A percentile compares a stretch with the other conserved stretches of the same genome.
Conservation (phyloP, 2,329 filamentous ascomycete species). For the Hypoxylon sp. region DNA sequence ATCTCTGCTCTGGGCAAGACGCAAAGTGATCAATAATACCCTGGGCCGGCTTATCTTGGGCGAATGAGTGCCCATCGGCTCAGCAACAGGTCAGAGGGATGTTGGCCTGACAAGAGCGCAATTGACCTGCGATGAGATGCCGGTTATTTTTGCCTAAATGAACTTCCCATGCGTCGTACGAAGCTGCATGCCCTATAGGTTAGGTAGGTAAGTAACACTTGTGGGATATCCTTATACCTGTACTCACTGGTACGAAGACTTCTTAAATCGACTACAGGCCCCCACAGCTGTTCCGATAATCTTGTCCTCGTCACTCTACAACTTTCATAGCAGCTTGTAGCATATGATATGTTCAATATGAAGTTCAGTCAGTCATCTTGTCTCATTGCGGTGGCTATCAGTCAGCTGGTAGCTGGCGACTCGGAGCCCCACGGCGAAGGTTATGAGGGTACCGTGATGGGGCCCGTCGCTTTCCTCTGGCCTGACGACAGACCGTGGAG, state of each 20-base stretch:
- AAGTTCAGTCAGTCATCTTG: conserved; percentile 31
- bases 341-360: conserved; percentile 24
- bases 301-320: neutral
- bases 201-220: conserved; percentile 24
- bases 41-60: conserved; percentile 31
- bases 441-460: conserved; percentile 52
- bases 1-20: conserved; percentile 4
- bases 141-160: conserved; percentile 32
- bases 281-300: conserved; percentile 12
- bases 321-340: neutral
- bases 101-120: conserved; percentile 21
- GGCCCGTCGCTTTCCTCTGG: conserved; percentile 64
- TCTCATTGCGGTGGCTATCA: conserved; percentile 23
- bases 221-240: conserved; percentile 20
- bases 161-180: conserved; percentile 23
- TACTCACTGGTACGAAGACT: conserved; percentile 9
- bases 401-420: conserved; percentile 25
- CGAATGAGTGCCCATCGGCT: conserved; percentile 26
- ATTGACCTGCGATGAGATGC: conserved; percentile 34
- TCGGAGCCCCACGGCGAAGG: conserved; percentile 40
- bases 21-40: conserved; percentile 8
- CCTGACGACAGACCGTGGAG: conserved; percentile 59
- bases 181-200: no score
- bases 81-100: conserved; percentile 12
- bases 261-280: conserved; percentile 16